Evolutionary conservation across 2,329 filamentous ascomycete species (phyloP), one percentile per base, ranked within the genome.

Genomic region (Microsporum audouinii): DNA sequence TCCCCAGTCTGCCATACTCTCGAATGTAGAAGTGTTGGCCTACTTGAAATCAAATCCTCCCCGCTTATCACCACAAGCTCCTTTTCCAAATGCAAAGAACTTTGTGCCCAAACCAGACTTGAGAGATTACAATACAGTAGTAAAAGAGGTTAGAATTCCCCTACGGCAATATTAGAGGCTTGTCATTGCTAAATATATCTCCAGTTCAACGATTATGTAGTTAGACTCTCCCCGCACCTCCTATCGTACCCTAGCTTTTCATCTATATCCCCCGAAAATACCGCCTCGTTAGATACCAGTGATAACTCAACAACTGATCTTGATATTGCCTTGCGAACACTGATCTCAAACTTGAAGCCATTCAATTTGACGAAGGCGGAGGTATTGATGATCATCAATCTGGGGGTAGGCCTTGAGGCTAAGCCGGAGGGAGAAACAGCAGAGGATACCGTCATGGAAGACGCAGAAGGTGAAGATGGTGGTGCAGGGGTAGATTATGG

Each of bases 311-410:
- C 61, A 60, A 75, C 73, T 14, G 69, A 71, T 0, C 69, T 76
- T 41, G 75, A 77, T 55, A 62, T 64, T 3, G 75, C 75, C 1
- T 66, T 78, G 14, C 71, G 71, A 6, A 66, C 70, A 6, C 66
- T 78, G 2, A 69, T 78, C 29, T 65, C 65, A 0, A 67, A 68
- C 12, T 63, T 78, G 4, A 68, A 72, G 49, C 73, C 74, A 0
- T 78, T 72, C 57, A 71, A 71, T 14, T 67, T 79, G 17, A 78
- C 76, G 33, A 79, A 79, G 65, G 75, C 73, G 0, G 77, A 79
- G 66, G 73, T 77, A 7, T 64, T 78, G 17, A 77, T 75, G 70
- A 72, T 79, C 58, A 65, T 79, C 23, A 78, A 79, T 62, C 65
- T 79, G 31, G 76, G 77, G 0, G 65, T 78, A 14, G 77, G 76